phyloP scores from a whole-genome alignment of 1,284 basidiomycete genomes.

The Hemileia vastatrix region DNA sequence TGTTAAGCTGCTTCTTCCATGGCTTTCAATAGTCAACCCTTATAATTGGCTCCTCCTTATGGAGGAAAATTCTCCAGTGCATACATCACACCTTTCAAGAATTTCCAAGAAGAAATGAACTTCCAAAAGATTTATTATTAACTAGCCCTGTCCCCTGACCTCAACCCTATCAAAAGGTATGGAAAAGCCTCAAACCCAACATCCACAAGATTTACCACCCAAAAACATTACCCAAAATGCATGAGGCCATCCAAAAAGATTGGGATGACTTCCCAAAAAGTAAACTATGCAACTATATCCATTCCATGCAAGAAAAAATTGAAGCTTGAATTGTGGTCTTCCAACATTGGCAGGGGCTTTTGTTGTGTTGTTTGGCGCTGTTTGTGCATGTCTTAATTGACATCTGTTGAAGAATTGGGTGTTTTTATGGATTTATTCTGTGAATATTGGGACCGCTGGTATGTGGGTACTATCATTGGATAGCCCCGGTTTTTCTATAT shows the following conservation, averaged over 20 bases:
- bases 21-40: no score
- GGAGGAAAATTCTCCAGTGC: constrained; percentile 1
- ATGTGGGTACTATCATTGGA: no score
- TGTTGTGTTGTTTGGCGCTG: no score
- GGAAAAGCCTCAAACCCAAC: not conserved
- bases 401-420: no score
- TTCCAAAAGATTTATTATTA: not conserved
- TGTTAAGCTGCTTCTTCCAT: no score
- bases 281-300: not conserved
- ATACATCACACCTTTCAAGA: not conserved
- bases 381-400: no score
- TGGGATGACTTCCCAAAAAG: not conserved
- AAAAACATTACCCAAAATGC: no score
- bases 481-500: no score
- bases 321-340: no score
- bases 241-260: not conserved
- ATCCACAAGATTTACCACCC: not conserved
- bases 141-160: not conserved
- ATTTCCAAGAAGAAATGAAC: not conserved
- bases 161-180: not conserved
- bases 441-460: no score
- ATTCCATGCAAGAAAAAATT: not conserved
- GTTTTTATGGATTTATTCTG: no score
- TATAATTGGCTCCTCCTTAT: not conserved
- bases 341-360: no score